Percentiles rank a stretch among this genome's conserved stretches.
Evolutionary conservation across 805 yeast genomes (phyloP).

Genomic region (Ogataea thermomethanolica): DNA sequence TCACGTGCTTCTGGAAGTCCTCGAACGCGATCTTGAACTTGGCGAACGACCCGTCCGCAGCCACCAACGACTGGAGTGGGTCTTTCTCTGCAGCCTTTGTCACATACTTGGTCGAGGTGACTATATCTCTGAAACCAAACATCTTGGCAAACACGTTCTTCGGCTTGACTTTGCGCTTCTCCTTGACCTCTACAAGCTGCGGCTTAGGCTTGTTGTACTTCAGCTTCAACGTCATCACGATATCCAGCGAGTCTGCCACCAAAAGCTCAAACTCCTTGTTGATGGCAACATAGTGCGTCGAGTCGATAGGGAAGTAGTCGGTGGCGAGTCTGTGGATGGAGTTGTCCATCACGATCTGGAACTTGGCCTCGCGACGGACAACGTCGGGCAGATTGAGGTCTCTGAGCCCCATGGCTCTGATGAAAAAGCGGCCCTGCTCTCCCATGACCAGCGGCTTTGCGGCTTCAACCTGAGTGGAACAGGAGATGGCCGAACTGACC

Average conservation of each 20-base stretch:
- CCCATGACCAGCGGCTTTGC: conserved; percentile 22
- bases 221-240: conserved; percentile 72
- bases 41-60: conserved; percentile 88
- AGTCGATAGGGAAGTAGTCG: conserved; percentile 34
- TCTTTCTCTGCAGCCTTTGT: conserved; percentile 49
- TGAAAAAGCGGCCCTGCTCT: conserved; percentile 50
- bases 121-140: conserved; percentile 39
- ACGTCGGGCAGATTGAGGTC: conserved; percentile 48
- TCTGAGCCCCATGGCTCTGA: conserved; percentile 45
- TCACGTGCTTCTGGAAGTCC: conserved; percentile 52
- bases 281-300: conserved; percentile 34
- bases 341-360: conserved; percentile 64
- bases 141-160: conserved; percentile 30
- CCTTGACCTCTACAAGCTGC: conserved; percentile 56
- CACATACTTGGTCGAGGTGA: conserved; percentile 50
- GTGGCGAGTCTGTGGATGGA: conserved; percentile 79
- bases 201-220: conserved; percentile 49
- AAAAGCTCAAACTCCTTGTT: conserved; percentile 78
- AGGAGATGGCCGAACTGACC: conserved; percentile 8
- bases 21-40: conserved; percentile 65
- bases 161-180: conserved; percentile 39
- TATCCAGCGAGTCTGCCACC: conserved; percentile 56
- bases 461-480: conserved; percentile 5
- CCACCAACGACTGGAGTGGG: conserved; percentile 61
- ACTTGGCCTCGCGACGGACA: conserved; percentile 42